phyloP scores from a whole-genome alignment of 495 filamentous ascomycete species.

The Aspergillus coremiiformis region DNA sequence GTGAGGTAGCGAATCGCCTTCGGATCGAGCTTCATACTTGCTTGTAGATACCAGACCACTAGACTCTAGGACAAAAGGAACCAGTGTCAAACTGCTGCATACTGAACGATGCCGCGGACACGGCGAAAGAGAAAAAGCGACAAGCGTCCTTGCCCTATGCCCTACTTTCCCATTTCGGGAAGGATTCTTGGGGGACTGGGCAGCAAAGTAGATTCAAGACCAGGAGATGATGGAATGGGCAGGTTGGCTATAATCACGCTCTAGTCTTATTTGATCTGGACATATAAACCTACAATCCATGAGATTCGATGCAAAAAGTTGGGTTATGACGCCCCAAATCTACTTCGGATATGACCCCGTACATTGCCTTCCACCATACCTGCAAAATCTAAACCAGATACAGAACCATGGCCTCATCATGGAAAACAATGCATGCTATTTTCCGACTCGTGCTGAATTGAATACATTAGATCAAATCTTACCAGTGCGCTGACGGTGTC shows the following conservation, averaged over 20 bases:
- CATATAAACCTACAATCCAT: not conserved
- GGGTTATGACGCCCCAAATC: not conserved
- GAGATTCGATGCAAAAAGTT: not conserved
- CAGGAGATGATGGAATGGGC: too few relatives aligned
- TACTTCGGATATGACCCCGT: not conserved
- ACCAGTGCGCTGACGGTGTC: slow-evolving; percentile 14
- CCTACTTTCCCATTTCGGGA: slow-evolving; percentile 35
- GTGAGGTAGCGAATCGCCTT: slow-evolving; percentile 86
- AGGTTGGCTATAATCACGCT: too few relatives aligned
- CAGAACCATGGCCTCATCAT: slow-evolving; percentile 4
- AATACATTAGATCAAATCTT: slow-evolving; percentile 36
- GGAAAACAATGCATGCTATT: slow-evolving; percentile 27
- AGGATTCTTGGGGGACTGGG: not conserved
- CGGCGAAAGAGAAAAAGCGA: slow-evolving; percentile 26
- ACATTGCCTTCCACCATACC: not conserved
- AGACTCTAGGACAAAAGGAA: not conserved
- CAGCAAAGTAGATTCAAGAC: not conserved
- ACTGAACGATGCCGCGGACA: slow-evolving; percentile 4
- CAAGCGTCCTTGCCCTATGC: slow-evolving; percentile 35
- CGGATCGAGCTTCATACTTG: slow-evolving; percentile 83
- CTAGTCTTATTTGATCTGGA: too few relatives aligned
- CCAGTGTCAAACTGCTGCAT: not conserved
- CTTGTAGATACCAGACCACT: slow-evolving; percentile 6
- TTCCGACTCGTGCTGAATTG: slow-evolving; percentile 34
- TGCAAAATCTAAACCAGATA: slow-evolving; percentile 4